Conservation (phyloP, 139 green algal species). For the Haematococcus lacustris region DNA sequence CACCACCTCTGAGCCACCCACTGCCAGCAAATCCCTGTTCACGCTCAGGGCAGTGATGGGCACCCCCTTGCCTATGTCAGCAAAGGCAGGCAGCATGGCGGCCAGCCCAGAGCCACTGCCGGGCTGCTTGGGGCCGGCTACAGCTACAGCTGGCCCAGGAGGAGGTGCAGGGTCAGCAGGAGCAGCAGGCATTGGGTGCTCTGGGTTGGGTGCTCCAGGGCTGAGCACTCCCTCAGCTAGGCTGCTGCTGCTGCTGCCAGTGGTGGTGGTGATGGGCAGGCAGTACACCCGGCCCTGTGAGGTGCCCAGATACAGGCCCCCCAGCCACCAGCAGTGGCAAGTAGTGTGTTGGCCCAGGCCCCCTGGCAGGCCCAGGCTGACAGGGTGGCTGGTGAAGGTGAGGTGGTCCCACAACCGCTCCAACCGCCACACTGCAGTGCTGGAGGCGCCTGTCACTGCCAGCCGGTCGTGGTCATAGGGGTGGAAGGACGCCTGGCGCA, state of each 20-base stretch:
- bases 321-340: not conserved
- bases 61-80: not conserved
- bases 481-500: too few species aligned
- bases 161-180: too few species aligned
- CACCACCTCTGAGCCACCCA: conserved; percentile 7
- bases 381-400: not conserved
- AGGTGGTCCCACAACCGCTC: not conserved
- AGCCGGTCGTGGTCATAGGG: conserved; percentile 3
- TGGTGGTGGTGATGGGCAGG: not conserved
- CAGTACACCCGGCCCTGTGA: not conserved
- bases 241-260: not conserved
- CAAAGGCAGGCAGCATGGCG: not conserved
- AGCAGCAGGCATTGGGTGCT: too few species aligned
- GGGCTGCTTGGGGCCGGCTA: not conserved
- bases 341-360: not conserved
- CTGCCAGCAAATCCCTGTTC: conserved; percentile 20
- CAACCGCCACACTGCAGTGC: not conserved
- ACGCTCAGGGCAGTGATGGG: conserved; percentile 4
- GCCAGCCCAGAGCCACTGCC: not conserved
- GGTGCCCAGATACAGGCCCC: not conserved
- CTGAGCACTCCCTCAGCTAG: not conserved
- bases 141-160: not conserved
- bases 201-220: too few species aligned
- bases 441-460: not conserved
- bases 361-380: not conserved